phyloP scores from a whole-genome alignment of 306 rosid genomes.

The Prunus mongolica region DNA sequence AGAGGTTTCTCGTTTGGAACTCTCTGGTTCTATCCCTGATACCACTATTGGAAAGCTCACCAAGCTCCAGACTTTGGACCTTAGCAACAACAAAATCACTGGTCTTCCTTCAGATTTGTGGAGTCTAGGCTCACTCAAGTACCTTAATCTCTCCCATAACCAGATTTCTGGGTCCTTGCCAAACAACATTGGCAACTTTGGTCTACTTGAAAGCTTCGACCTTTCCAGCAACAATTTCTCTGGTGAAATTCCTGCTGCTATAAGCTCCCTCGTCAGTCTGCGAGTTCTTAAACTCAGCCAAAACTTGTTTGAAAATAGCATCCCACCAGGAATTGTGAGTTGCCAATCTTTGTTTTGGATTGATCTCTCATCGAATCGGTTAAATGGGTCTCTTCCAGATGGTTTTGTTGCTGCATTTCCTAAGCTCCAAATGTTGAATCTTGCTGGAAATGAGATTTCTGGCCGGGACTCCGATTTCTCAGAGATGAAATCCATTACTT shows the following conservation, averaged over 20 bases:
- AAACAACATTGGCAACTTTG: slow-evolving; percentile 87
- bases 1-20: slow-evolving; percentile 50
- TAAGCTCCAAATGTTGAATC: slow-evolving; percentile 69
- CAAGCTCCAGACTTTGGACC: slow-evolving; percentile 71
- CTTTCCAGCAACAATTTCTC: slow-evolving; percentile 66
- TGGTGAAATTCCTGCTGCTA: slow-evolving; percentile 67
- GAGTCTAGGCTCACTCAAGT: slow-evolving; percentile 72
- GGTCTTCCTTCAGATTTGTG: slow-evolving; percentile 83
- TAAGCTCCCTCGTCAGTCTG: slow-evolving; percentile 58
- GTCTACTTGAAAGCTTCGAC: slow-evolving; percentile 64
- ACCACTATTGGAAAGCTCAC: slow-evolving; percentile 77
- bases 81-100: slow-evolving; percentile 78
- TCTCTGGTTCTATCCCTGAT: slow-evolving; percentile 78
- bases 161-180: slow-evolving; percentile 70
- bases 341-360: slow-evolving; percentile 60
- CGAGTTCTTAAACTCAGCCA: slow-evolving; percentile 54
- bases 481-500: slow-evolving; percentile 53
- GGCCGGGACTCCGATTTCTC: slow-evolving; percentile 59
- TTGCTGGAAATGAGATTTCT: slow-evolving; percentile 62
- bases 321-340: slow-evolving; percentile 63
- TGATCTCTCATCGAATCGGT: slow-evolving; percentile 74
- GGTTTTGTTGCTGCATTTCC: slow-evolving; percentile 83
- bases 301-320: slow-evolving; percentile 51
- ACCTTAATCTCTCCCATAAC: slow-evolving; percentile 68
- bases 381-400: slow-evolving; percentile 72